Conservation (phyloP, 257 asterid genomes). For the Echites panduratus region DNA sequence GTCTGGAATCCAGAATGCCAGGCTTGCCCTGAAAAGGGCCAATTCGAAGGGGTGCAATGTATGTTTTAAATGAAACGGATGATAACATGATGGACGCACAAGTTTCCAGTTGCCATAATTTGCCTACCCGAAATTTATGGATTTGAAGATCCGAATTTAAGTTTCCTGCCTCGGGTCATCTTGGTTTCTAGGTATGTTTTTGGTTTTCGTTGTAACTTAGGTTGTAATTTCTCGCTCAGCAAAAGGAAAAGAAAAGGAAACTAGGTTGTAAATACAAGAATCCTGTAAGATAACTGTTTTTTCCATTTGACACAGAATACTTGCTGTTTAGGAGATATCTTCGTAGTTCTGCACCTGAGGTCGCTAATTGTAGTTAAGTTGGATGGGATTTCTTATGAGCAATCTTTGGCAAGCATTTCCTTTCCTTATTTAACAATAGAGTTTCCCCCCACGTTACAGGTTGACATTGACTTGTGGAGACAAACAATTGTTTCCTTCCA, state of each 20-base stretch:
- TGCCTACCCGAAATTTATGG: neutral
- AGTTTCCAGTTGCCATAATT: neutral
- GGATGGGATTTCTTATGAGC: too few species aligned
- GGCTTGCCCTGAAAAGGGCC: slow-evolving; percentile 39
- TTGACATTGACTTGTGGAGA: neutral
- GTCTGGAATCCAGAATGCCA: slow-evolving; percentile 3
- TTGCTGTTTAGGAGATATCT: too few species aligned
- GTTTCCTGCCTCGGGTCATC: slow-evolving; percentile 11
- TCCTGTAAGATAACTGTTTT: too few species aligned
- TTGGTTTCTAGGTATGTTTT: slow-evolving; percentile 12
- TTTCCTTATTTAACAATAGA: too few species aligned
- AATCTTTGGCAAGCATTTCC: neutral
- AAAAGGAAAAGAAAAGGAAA: neutral
- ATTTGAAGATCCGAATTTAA: neutral
- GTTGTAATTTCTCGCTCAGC: too few species aligned
- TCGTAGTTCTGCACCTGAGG: neutral
- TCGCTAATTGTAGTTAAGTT: too few species aligned
- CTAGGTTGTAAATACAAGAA: slow-evolving; percentile 16
- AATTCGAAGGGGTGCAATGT: slow-evolving; percentile 73
- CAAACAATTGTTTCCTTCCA: neutral
- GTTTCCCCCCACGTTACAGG: neutral
- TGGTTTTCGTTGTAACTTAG: neutral
- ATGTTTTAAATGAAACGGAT: slow-evolving; percentile 28
- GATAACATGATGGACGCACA: neutral
- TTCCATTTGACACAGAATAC: too few species aligned